phyloP scores from a whole-genome alignment of 2,329 filamentous ascomycete species.

The Talaromyces sp. region DNA sequence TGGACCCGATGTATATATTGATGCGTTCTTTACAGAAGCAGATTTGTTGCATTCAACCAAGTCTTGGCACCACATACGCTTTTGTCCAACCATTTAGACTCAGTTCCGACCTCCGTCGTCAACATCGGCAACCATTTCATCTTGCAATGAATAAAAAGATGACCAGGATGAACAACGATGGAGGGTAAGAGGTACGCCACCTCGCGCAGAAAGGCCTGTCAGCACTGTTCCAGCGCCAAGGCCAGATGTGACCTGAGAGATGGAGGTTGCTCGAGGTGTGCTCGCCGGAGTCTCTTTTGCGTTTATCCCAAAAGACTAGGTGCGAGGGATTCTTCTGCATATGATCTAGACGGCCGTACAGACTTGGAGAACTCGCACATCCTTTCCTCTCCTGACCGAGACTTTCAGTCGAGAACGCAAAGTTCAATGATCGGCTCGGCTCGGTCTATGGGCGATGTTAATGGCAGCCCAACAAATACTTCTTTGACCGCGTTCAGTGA shows the following conservation, averaged over 20 bases:
- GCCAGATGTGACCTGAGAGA: conserved; percentile 15
- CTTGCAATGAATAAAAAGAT: neutral
- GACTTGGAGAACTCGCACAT: neutral
- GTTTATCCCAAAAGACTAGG: conserved; percentile 10
- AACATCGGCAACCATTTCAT: neutral
- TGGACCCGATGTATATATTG: too few relatives aligned
- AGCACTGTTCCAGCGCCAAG: conserved; percentile 15
- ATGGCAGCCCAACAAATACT: neutral
- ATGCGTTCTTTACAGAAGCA: neutral
- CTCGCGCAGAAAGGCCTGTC: conserved; percentile 18
- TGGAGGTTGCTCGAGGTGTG: conserved; percentile 16
- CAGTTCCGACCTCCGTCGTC: neutral
- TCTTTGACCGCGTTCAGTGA: neutral
- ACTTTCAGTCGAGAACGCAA: neutral
- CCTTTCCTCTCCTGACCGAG: neutral
- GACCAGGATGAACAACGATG: neutral
- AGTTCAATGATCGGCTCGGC: neutral
- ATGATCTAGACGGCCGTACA: neutral
- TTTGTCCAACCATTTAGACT: neutral
- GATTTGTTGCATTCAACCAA: neutral
- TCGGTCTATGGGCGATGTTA: neutral
- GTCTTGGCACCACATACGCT: neutral
- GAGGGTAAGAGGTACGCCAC: conserved; percentile 6
- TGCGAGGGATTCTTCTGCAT: neutral
- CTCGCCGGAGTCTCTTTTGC: conserved; percentile 13